A percentile compares a stretch with the other conserved stretches of the same genome.
phyloP scores from a whole-genome alignment of 192 early-diverging fungal genomes.

The Rhizoclosmatium sp. region DNA sequence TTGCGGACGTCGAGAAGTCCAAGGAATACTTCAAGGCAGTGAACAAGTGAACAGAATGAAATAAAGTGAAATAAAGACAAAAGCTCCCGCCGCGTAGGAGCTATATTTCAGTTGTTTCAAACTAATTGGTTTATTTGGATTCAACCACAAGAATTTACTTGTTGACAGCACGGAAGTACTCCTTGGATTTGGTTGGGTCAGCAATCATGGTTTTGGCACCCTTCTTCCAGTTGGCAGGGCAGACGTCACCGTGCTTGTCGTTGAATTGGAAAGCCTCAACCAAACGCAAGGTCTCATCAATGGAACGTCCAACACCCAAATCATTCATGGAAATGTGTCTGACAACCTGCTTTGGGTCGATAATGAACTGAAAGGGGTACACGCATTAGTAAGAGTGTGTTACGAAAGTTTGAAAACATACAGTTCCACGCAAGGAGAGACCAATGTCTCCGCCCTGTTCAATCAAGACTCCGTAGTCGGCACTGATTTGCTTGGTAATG shows the following conservation, averaged over 20 bases:
- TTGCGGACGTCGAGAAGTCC: constrained; percentile 46
- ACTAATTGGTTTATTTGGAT: background rate
- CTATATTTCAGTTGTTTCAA: background rate
- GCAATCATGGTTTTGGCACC: constrained; percentile 61
- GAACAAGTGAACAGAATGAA: background rate
- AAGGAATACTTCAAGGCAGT: constrained; percentile 56
- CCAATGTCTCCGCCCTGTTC: constrained; percentile 48
- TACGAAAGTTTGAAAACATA: constrained; percentile 9
- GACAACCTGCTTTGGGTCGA: constrained; percentile 57
- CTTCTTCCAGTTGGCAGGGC: constrained; percentile 61
- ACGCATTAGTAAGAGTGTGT: too few relatives aligned
- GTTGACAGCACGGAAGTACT: constrained; percentile 48
- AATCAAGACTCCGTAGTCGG: constrained; percentile 61
- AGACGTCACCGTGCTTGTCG: constrained; percentile 68
- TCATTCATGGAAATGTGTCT: constrained; percentile 68
- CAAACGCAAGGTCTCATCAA: constrained; percentile 70
- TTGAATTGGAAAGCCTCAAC: constrained; percentile 70
- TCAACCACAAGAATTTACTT: background rate
- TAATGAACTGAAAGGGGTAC: constrained; percentile 31
- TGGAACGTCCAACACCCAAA: constrained; percentile 63
- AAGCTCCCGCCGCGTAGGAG: too few relatives aligned
- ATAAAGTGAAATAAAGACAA: too few relatives aligned
- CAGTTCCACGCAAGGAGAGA: constrained; percentile 58
- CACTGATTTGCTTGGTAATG: constrained; percentile 59
- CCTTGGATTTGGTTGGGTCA: constrained; percentile 52